Evolutionary conservation across 176 grass and related monocot species (phyloP).

Genomic region (Alopecurus myosuroides): DNA sequence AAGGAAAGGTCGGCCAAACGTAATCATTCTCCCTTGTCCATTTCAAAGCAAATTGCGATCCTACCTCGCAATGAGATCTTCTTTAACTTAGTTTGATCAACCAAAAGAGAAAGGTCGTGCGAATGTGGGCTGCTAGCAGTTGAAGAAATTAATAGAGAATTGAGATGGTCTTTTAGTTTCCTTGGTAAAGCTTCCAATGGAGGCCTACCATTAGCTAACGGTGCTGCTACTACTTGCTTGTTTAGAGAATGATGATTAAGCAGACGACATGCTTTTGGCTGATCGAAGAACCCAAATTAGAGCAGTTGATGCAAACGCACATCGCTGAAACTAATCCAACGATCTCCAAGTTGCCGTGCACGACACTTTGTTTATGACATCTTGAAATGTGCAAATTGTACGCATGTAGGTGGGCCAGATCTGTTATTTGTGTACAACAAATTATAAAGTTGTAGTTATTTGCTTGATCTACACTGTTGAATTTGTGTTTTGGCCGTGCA

Average conservation of each 20-base stretch:
- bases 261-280: neutral
- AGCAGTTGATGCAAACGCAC: neutral
- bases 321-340: neutral
- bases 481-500: neutral
- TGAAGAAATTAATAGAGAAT: neutral
- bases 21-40: neutral
- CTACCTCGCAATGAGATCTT: neutral
- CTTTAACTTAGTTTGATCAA: neutral
- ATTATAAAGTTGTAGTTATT: neutral
- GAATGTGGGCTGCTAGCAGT: neutral
- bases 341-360: neutral
- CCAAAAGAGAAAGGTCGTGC: neutral
- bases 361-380: neutral
- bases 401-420: neutral
- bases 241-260: neutral
- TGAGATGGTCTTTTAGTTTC: neutral
- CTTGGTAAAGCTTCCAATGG: neutral
- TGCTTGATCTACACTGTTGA: neutral
- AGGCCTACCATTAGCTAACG: neutral
- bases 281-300: neutral
- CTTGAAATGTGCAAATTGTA: neutral
- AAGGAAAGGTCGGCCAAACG: constrained; percentile 1
- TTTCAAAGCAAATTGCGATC: neutral
- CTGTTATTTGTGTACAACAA: neutral
- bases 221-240: neutral